Conservation (phyloP, 2,329 filamentous ascomycete genomes). For the Epichloe sibirici region DNA sequence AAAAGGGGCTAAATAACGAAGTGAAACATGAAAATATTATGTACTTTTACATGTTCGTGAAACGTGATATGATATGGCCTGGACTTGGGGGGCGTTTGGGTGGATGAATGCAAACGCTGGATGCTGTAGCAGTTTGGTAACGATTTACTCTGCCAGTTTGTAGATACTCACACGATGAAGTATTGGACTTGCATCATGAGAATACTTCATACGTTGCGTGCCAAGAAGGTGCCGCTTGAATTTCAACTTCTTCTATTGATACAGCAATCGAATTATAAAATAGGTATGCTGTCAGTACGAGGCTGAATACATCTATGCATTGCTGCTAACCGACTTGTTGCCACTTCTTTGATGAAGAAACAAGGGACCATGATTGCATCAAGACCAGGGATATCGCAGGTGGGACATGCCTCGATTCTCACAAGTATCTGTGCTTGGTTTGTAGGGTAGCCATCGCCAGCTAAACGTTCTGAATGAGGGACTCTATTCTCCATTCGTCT, state of each 20-base stretch:
- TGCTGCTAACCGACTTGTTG: neutral
- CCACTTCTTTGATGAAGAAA: neutral
- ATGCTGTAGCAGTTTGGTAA: neutral
- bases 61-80: neutral
- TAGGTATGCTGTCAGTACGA: neutral
- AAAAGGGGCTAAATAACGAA: slow-evolving; percentile 55
- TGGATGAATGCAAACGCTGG: slow-evolving; percentile 12
- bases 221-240: neutral
- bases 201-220: neutral
- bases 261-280: too few species aligned
- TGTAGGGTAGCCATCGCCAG: slow-evolving; percentile 21
- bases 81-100: slow-evolving; percentile 17
- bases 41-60: neutral
- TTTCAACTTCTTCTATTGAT: too few species aligned
- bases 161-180: slow-evolving; percentile 21
- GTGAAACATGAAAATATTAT: neutral
- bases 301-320: neutral
- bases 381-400: neutral
- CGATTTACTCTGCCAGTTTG: slow-evolving; percentile 12
- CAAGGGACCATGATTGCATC: neutral
- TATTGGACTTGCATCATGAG: neutral
- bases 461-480: slow-evolving; percentile 18
- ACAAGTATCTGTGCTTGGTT: neutral
- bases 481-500: slow-evolving; percentile 30
- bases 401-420: neutral